Percentiles rank a stretch among this genome's conserved stretches.
Conservation (phyloP, 2,329 filamentous ascomycete genomes). For the Mycosphaerella arachidis region DNA sequence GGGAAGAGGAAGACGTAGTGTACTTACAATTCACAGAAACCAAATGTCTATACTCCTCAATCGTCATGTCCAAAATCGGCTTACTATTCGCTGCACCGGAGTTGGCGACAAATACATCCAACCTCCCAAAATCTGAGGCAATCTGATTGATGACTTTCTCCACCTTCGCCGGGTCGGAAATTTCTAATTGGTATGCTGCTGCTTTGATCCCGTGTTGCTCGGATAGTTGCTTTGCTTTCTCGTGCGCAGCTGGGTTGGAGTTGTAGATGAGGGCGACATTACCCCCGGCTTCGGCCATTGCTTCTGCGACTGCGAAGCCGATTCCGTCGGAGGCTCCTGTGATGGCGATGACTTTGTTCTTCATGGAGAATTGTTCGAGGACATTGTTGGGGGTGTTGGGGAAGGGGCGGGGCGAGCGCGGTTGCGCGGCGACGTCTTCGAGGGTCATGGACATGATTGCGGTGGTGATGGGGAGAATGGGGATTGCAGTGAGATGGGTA, state of each 20-base stretch:
- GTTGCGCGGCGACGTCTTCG: constrained; percentile 1
- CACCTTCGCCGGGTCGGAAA: constrained; percentile 56
- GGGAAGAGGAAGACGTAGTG: not conserved
- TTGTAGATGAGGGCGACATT: constrained; percentile 85
- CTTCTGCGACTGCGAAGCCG: constrained; percentile 85
- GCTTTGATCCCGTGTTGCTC: constrained; percentile 22
- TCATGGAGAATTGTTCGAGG: constrained; percentile 41
- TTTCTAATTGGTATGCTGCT: constrained; percentile 63
- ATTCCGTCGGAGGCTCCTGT: constrained; percentile 84
- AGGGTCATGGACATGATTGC: constrained; percentile 8
- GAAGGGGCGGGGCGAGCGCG: constrained; percentile 19
- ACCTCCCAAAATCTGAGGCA: constrained; percentile 64
- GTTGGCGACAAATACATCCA: constrained; percentile 86
- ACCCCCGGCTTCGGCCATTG: constrained; percentile 79
- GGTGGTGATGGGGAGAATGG: not conserved
- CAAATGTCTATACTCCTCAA: constrained; percentile 50
- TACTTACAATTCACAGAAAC: constrained; percentile 51
- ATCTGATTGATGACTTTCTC: constrained; percentile 68
- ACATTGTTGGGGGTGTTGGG: constrained; percentile 26
- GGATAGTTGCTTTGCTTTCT: constrained; percentile 8
- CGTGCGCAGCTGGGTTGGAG: constrained; percentile 56
- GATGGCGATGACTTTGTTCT: constrained; percentile 74
- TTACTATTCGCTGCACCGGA: constrained; percentile 81
- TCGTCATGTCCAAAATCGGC: constrained; percentile 50
- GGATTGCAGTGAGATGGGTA: not conserved